A percentile compares a stretch with the other conserved stretches of the same genome.
Evolutionary conservation across 2,329 filamentous ascomycete genomes (phyloP).

Genomic region (Aspergillus proliferans): DNA sequence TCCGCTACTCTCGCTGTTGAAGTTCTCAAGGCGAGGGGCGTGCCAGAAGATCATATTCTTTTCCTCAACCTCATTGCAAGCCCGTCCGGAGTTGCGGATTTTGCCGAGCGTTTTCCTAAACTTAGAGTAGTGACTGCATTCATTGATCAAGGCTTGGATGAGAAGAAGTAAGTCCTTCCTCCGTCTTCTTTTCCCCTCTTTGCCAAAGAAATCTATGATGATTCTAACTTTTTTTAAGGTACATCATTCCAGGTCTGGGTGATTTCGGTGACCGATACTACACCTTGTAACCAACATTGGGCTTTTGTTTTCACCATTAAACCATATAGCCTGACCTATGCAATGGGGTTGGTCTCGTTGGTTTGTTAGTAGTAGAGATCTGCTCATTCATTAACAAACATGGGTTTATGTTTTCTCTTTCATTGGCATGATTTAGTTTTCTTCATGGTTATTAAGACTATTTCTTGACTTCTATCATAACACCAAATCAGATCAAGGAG

Average conservation of each 20-base stretch:
- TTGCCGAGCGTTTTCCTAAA: slow-evolving; percentile 81
- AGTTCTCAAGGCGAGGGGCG: slow-evolving; percentile 79
- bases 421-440: too few species aligned
- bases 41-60: slow-evolving; percentile 89
- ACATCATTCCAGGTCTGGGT: slow-evolving; percentile 87
- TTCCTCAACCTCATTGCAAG: slow-evolving; percentile 98
- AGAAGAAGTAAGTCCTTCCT: slow-evolving; percentile 72
- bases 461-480: too few species aligned
- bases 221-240: slow-evolving; percentile 50
- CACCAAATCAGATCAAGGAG: too few species aligned
- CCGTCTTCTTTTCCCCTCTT: neutral
- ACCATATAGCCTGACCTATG: too few species aligned
- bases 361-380: too few species aligned
- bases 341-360: too few species aligned
- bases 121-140: slow-evolving; percentile 92
- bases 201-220: neutral
- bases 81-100: slow-evolving; percentile 82
- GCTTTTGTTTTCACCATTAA: too few species aligned
- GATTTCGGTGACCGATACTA: slow-evolving; percentile 97
- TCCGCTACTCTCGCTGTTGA: slow-evolving; percentile 97
- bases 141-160: slow-evolving; percentile 90
- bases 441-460: too few species aligned
- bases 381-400: too few species aligned
- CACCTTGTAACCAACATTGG: slow-evolving; percentile 57
- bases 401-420: too few species aligned